Conservation (phyloP, 257 asterid species). For the Parsonsia alboflavescens region DNA sequence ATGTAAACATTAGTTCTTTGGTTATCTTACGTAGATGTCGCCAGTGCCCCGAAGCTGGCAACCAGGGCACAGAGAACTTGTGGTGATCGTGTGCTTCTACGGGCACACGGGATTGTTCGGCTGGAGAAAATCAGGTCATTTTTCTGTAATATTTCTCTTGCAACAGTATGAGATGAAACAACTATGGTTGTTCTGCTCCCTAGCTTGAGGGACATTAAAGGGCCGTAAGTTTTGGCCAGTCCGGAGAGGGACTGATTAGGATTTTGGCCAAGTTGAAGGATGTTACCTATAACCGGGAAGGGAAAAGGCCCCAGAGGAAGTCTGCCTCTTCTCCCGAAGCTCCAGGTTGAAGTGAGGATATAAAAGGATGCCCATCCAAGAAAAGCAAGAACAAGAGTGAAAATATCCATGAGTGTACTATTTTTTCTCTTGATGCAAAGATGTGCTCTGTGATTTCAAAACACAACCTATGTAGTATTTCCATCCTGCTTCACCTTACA, state of each 20-base stretch:
- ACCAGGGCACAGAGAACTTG: conserved; percentile 6
- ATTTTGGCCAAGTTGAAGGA: not conserved
- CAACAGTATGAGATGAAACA: not conserved
- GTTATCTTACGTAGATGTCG: not conserved
- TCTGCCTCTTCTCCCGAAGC: not conserved
- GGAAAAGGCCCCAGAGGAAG: not conserved
- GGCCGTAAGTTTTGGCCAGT: not conserved
- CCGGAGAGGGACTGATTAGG: not conserved
- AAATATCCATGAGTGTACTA: not conserved
- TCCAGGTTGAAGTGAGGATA: not conserved
- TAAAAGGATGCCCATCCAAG: not conserved
- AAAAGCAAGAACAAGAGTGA: not conserved
- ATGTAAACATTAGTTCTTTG: not conserved
- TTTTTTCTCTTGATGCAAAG: too few species aligned
- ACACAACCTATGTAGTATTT: too few species aligned
- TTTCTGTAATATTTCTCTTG: not conserved
- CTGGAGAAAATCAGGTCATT: not conserved
- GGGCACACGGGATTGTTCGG: not conserved
- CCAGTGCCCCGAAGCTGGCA: conserved; percentile 8
- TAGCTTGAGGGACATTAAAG: not conserved
- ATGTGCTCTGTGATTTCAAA: too few species aligned
- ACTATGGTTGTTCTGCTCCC: not conserved
- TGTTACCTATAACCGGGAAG: not conserved
- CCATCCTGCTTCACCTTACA: too few species aligned
- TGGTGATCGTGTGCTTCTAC: conserved; percentile 4